These are phyloP conservation scores for Talaromyces sp. DNA, from an alignment of 2,329 filamentous ascomycete genomes.

Conservation along the genomic window DNA sequence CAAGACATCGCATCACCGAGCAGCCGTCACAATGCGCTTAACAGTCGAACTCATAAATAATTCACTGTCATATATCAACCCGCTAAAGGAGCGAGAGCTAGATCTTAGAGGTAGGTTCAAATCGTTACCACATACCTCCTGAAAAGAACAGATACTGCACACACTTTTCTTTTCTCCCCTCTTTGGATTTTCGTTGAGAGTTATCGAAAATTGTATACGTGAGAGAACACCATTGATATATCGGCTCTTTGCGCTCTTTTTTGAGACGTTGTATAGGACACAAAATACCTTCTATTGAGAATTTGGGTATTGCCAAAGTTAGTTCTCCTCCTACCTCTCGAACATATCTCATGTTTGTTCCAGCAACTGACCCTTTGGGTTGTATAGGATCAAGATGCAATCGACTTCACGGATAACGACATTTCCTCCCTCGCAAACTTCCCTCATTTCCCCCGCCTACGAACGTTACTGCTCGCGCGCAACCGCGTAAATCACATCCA, in stretches of 20 bases:
- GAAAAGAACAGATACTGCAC: slow-evolving; percentile 98
- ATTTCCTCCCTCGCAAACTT: slow-evolving; percentile 88
- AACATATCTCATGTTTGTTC: background rate
- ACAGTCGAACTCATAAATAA: slow-evolving; percentile 91
- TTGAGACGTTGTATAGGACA: slow-evolving; percentile 68
- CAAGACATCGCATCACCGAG: background rate
- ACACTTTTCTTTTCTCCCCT: slow-evolving; percentile 46
- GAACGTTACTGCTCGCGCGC: slow-evolving; percentile 81
- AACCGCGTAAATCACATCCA: slow-evolving; percentile 87
- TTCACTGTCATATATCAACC: slow-evolving; percentile 97
- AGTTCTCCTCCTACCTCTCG: slow-evolving; percentile 37
- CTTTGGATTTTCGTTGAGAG: slow-evolving; percentile 25
- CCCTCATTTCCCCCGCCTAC: slow-evolving; percentile 82
- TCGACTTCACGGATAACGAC: slow-evolving; percentile 98
- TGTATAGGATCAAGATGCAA: slow-evolving; percentile 81
- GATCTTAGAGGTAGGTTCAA: slow-evolving; percentile 91
- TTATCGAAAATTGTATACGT: slow-evolving; percentile 28
- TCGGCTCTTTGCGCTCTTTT: slow-evolving; percentile 53
- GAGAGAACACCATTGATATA: slow-evolving; percentile 77
- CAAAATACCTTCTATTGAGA: slow-evolving; percentile 96
- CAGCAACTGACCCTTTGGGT: background rate
- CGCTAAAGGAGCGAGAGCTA: slow-evolving; percentile 96
- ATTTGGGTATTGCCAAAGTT: slow-evolving; percentile 90
- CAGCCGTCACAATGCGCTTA: slow-evolving; percentile 70
- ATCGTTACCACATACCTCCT: slow-evolving; percentile 50